Conservation (phyloP, 2,329 filamentous ascomycete genomes). For the Phialophora expanda region DNA sequence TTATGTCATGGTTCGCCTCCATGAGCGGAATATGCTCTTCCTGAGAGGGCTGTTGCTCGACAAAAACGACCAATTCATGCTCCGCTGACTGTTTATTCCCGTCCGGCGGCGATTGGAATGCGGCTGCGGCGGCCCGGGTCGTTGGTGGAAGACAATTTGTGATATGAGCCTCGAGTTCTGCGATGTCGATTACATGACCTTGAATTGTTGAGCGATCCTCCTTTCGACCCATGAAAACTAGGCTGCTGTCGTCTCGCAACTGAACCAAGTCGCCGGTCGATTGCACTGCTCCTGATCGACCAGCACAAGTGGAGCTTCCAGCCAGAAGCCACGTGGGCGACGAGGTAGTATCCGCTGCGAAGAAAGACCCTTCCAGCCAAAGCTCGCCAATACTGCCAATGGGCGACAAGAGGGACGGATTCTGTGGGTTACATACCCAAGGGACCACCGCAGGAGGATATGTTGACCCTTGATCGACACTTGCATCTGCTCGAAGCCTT, state of each 20-base stretch:
- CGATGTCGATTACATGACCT: constrained; percentile 41
- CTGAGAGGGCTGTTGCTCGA: constrained; percentile 6
- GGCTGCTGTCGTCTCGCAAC: constrained; percentile 41
- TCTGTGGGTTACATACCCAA: constrained; percentile 51
- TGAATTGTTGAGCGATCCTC: constrained; percentile 38
- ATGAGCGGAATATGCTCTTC: constrained; percentile 43
- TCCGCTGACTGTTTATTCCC: constrained; percentile 42
- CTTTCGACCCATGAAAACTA: constrained; percentile 45
- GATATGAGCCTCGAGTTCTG: constrained; percentile 46
- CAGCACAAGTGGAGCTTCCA: constrained; percentile 44
- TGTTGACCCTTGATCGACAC: constrained; percentile 14
- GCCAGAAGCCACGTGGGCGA: constrained; percentile 45
- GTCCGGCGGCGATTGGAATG: constrained; percentile 23
- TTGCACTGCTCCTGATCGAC: constrained; percentile 44
- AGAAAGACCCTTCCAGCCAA: constrained; percentile 48
- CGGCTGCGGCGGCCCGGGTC: constrained; percentile 4
- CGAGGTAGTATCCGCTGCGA: constrained; percentile 41
- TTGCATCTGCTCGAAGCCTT: constrained; percentile 14
- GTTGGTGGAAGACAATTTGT: constrained; percentile 45
- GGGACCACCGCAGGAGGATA: constrained; percentile 49
- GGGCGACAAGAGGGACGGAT: constrained; percentile 46
- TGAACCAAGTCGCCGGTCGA: constrained; percentile 45
- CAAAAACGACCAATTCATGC: constrained; percentile 4
- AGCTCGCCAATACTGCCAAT: constrained; percentile 48
- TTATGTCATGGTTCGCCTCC: constrained; percentile 38